Conservation (phyloP, 495 filamentous ascomycete genomes). For the Aspergillus bridgeri region DNA sequence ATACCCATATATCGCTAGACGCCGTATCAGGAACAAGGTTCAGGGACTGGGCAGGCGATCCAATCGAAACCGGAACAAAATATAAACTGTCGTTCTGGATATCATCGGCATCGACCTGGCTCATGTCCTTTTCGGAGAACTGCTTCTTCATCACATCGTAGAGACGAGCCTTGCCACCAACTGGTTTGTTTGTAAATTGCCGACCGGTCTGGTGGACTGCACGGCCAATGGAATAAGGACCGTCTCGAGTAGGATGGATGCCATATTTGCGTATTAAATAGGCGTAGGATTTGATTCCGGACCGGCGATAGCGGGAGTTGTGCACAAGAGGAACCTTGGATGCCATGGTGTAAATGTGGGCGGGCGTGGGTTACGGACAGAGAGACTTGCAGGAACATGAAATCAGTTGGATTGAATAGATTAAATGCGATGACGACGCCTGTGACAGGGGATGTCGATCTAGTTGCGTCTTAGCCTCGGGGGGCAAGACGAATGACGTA, state of each 20-base stretch:
- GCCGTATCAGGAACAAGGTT: slow-evolving; percentile 75
- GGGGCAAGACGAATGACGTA: not conserved
- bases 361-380: too few species aligned
- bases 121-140: slow-evolving; percentile 30
- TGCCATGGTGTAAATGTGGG: slow-evolving; percentile 26
- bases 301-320: slow-evolving; percentile 62
- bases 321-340: slow-evolving; percentile 44
- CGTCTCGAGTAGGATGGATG: slow-evolving; percentile 65
- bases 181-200: slow-evolving; percentile 32
- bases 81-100: slow-evolving; percentile 71
- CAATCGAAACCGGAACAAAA: slow-evolving; percentile 63
- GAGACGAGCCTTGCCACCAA: slow-evolving; percentile 46
- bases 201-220: slow-evolving; percentile 46
- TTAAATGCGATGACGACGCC: not conserved
- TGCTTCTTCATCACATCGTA: slow-evolving; percentile 52
- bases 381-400: too few species aligned
- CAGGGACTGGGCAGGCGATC: slow-evolving; percentile 64
- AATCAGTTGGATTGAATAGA: not conserved
- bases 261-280: slow-evolving; percentile 65
- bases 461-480: not conserved
- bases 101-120: slow-evolving; percentile 66
- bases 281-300: slow-evolving; percentile 72
- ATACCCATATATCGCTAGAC: slow-evolving; percentile 75
- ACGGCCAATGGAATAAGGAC: slow-evolving; percentile 57
- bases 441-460: not conserved